Evolutionary conservation across 2,329 filamentous ascomycete species (phyloP), one percentile per base, ranked within the genome.

Genomic region (Amylocarpus encephaloides): DNA sequence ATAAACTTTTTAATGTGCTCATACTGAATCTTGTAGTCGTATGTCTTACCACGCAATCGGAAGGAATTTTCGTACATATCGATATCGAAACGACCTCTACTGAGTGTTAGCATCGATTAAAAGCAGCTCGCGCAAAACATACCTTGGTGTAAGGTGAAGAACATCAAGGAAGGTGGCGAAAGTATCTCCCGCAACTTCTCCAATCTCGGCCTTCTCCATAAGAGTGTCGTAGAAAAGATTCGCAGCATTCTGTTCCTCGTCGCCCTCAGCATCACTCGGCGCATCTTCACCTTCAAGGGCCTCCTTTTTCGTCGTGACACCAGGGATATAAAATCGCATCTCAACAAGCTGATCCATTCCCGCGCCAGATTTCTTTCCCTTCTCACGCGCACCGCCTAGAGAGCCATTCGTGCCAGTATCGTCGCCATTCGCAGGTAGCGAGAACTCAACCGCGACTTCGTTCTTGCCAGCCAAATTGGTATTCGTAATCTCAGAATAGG

Each of bases 11-110:
- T 98, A 72, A 97, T 90, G 44, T 85, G 83, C 51, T 96, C 88
- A 71, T 96, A 98, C 68, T 96, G 90, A 59, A 98, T 97, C 79
- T 98, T 98, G 82, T 98, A 98, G 74, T 98, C 94, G 75, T 98
- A 98, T 19, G 93, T 98, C 74, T 98, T 98, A 64, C 93, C 93
- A 59, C 93, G 92, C 55, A 98, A 79, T 56, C 93, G 86, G 79
- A 98, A 97, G 2, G 93, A 97, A 13, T 83, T 85, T 70, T 97
- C 93, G 78, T 98, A 98, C 86, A 98, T 95, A 70, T 98, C 93
- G 72, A 98, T 95, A 69, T 97, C 93, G 77, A 98, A 98, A 60
- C 93, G 92, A 68, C 93, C 94, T 86, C 93, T 91, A 70, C 54
- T 55, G 45, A 44, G 42, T 15, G 52, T 69, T 56, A 70, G 64